Evolutionary conservation across 495 filamentous ascomycete species (phyloP).

Genomic region (Penicillium egyptiacum): DNA sequence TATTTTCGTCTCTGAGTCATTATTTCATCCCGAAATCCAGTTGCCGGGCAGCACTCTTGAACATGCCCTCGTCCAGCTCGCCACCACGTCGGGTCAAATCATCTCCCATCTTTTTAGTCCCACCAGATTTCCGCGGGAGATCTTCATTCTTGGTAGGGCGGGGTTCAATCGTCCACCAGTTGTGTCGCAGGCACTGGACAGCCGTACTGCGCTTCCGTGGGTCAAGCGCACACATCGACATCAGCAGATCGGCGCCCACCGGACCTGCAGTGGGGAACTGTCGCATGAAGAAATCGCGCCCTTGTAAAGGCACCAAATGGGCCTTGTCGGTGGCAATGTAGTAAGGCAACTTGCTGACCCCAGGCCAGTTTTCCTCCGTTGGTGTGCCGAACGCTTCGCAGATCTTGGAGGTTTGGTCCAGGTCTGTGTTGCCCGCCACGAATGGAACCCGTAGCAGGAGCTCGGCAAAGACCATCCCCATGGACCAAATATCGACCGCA

Average conservation of each 20-base stretch:
- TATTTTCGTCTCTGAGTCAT: slow-evolving; percentile 6
- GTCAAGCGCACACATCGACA: slow-evolving; percentile 82
- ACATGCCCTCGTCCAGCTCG: slow-evolving; percentile 61
- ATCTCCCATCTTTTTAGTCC: slow-evolving; percentile 71
- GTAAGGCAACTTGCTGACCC: slow-evolving; percentile 75
- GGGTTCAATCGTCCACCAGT: slow-evolving; percentile 84
- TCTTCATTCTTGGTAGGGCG: slow-evolving; percentile 80
- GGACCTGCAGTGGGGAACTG: slow-evolving; percentile 75
- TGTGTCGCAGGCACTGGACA: slow-evolving; percentile 71
- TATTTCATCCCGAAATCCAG: slow-evolving; percentile 73
- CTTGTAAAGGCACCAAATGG: slow-evolving; percentile 59
- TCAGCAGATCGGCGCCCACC: slow-evolving; percentile 81
- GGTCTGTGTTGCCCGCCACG: slow-evolving; percentile 75
- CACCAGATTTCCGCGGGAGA: slow-evolving; percentile 70
- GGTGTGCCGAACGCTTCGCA: slow-evolving; percentile 85
- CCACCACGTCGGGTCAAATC: slow-evolving; percentile 83
- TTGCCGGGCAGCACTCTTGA: slow-evolving; percentile 78
- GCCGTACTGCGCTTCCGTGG: slow-evolving; percentile 79
- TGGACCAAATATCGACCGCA: slow-evolving; percentile 93
- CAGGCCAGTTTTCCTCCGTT: slow-evolving; percentile 93
- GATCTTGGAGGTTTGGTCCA: slow-evolving; percentile 77
- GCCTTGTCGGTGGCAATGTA: slow-evolving; percentile 60
- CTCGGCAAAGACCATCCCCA: slow-evolving; percentile 90
- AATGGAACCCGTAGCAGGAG: slow-evolving; percentile 79
- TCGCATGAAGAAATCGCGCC: slow-evolving; percentile 64